A percentile compares a stretch with the other conserved stretches of the same genome.
Evolutionary conservation across 2,329 filamentous ascomycete species (phyloP).

Genomic region (Cordyceps tenuipes): DNA sequence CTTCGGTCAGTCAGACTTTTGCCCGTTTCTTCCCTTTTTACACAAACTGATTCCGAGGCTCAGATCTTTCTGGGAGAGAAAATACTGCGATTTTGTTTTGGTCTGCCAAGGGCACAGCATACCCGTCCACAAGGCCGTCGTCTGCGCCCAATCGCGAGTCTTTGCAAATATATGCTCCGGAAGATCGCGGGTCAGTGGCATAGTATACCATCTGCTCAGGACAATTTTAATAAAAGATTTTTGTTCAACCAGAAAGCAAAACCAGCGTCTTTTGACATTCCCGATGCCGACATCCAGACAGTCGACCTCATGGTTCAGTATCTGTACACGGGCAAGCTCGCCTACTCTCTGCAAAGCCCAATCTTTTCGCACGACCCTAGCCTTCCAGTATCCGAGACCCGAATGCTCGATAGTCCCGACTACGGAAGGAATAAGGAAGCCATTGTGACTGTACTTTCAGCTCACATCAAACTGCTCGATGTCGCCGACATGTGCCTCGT

Average conservation of each 20-base stretch:
- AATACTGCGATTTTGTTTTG: not conserved
- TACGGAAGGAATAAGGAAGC: not conserved
- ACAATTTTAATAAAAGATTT: not conserved
- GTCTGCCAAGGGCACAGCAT: not conserved
- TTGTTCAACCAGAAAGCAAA: not conserved
- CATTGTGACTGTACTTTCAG: not conserved
- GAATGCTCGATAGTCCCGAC: not conserved
- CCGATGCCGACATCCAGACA: not conserved
- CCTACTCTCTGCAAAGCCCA: not conserved
- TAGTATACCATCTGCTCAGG: not conserved
- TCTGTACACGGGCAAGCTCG: slow-evolving; percentile 4
- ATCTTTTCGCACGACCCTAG: not conserved
- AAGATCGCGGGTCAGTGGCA: not conserved
- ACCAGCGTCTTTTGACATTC: not conserved
- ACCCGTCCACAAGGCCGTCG: slow-evolving; percentile 2
- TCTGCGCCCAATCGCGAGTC: slow-evolving; percentile 4
- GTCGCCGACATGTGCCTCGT: not conserved
- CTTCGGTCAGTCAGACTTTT: not conserved
- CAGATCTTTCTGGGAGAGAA: slow-evolving; percentile 4
- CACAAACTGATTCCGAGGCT: not conserved
- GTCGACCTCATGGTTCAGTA: slow-evolving; percentile 2
- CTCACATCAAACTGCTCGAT: not conserved
- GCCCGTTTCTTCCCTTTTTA: not conserved
- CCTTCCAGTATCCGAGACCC: not conserved
- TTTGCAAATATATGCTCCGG: not conserved